Percentiles rank a stretch among this genome's conserved stretches.
phyloP scores from a whole-genome alignment of 2,329 filamentous ascomycete species.

The Coleophoma cylindrospora region DNA sequence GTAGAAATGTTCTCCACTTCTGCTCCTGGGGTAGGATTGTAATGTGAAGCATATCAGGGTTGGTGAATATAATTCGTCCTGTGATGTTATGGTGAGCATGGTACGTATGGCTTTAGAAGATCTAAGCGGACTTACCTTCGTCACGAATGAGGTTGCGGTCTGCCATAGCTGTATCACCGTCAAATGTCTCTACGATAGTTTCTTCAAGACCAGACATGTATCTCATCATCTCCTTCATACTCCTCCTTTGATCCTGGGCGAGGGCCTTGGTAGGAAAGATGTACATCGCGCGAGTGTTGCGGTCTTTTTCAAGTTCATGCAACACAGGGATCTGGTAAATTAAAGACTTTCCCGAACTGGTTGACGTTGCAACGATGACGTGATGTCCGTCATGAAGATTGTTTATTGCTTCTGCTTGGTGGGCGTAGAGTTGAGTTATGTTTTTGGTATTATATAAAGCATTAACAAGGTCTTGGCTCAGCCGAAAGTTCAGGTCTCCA shows the following conservation, averaged over 20 bases:
- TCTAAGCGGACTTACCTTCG: constrained; percentile 41
- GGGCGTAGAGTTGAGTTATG: constrained; percentile 82
- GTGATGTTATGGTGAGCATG: too few species aligned
- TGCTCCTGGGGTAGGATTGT: constrained; percentile 91
- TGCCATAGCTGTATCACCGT: constrained; percentile 85
- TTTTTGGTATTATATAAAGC: constrained; percentile 87
- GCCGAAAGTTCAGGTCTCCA: constrained; percentile 76
- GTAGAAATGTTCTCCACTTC: constrained; percentile 81
- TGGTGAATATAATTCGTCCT: constrained; percentile 87
- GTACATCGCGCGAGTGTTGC: constrained; percentile 81
- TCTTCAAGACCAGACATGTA: constrained; percentile 77
- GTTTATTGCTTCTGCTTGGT: constrained; percentile 93
- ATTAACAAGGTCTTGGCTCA: constrained; percentile 93
- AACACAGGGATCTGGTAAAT: constrained; percentile 95
- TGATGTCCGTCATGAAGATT: constrained; percentile 74
- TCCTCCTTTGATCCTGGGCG: constrained; percentile 88
- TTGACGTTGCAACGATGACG: constrained; percentile 91
- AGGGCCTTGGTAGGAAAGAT: constrained; percentile 97
- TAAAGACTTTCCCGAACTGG: constrained; percentile 94
- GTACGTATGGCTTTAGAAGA: too few species aligned
- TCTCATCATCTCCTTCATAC: constrained; percentile 75
- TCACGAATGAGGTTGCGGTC: constrained; percentile 78
- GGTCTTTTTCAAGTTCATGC: constrained; percentile 76
- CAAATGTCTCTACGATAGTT: constrained; percentile 83
- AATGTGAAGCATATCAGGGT: constrained; percentile 95